Conservation (phyloP, 495 filamentous ascomycete genomes). For the Hypoxylon intermedium region DNA sequence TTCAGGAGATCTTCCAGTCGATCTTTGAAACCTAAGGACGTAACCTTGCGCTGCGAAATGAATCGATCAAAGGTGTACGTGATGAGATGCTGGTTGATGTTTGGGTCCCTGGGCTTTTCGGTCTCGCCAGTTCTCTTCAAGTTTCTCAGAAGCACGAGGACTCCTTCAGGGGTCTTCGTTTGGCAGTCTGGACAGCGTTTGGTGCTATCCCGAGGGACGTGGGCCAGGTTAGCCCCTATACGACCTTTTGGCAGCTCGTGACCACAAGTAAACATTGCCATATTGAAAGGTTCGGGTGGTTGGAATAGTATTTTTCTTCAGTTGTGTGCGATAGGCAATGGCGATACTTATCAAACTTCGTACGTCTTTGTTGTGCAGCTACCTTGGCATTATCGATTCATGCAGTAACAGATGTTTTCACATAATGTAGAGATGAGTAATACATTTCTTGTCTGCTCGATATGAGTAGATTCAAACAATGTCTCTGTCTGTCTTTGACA, state of each 20-base stretch:
- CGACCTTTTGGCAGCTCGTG: constrained; percentile 24
- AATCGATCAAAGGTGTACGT: constrained; percentile 25
- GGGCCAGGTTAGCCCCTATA: constrained; percentile 21
- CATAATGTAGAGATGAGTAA: no score
- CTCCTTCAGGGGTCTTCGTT: background rate
- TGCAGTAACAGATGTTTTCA: no score
- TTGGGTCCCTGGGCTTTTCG: background rate
- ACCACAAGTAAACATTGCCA: constrained; percentile 19
- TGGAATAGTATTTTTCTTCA: no score
- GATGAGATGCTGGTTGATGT: constrained; percentile 9
- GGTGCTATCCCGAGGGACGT: constrained; percentile 11
- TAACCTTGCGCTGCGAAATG: constrained; percentile 17
- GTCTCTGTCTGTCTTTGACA: no score
- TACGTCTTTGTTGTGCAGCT: no score
- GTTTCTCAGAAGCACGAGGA: background rate
- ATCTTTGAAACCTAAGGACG: constrained; percentile 3
- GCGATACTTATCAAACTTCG: no score
- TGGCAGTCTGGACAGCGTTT: constrained; percentile 27
- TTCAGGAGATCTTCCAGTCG: background rate
- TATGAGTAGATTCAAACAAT: no score
- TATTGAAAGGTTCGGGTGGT: background rate
- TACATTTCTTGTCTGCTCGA: no score
- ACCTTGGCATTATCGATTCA: no score
- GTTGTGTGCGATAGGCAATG: no score
- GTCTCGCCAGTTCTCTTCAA: background rate